Evolutionary conservation across 106 monocot genomes (phyloP), one percentile per base, ranked within the genome.

Genomic region (Cymbidium sinense): DNA sequence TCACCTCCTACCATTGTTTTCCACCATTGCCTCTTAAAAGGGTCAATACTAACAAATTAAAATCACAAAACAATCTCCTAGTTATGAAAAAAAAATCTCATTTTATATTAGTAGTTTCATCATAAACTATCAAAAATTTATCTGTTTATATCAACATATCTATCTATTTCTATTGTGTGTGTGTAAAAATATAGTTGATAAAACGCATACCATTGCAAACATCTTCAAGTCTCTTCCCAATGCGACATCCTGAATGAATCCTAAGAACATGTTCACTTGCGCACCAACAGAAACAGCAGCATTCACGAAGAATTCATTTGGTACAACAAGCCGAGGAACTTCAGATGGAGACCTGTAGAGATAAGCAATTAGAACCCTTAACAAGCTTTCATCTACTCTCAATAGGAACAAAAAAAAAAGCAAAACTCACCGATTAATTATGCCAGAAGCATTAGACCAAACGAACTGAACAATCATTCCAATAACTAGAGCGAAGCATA

Each of bases 221-320:
- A 91, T 86, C 76, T 99, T 99, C 80, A 95, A 80, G 78, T 94
- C 91, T 58, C 79, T 92, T 77, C 89, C 92, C 75, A 85, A 87
- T 33, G 99, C 85, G 84, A 89, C 88, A 89, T 99, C 95, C 85
- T 99, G 95, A 90, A 95, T 73, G 70, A 86, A 91, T 50, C 87
- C 80, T 77, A 99, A 81, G 82, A 95, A 92, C 54, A 80, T 79
- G 81, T 99, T 95, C 65, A 99, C 75, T 81, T 99, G 90, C 12
- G 77, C 73, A 84, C 93, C 90, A 62, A 90, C 20, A 41, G 82
- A 74, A 79, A 87, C 70, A 78, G 94, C 93, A 80, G 87, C 64
- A 34, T 99, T 89, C 23, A 83, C 89, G 86, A 95, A 93, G 2
- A 88, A 73, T 29, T 95, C 90, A 74, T 99, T 85, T 47, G 95